Evolutionary conservation across 441 rosid species (phyloP), one percentile per base, ranked within the genome.

Genomic region (Theobroma grandiflorum): DNA sequence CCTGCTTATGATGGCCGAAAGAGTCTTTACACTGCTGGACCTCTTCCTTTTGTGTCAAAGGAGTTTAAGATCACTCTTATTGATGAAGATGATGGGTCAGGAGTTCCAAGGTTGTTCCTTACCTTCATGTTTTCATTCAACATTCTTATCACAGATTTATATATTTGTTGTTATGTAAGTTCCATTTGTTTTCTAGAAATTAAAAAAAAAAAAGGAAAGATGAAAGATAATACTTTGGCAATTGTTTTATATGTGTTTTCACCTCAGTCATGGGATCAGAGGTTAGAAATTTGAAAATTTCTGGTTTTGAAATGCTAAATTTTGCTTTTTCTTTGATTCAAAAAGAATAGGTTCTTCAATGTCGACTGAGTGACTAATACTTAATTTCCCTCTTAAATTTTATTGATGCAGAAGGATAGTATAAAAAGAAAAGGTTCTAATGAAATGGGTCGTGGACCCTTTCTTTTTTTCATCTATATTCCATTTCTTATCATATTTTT

Each of bases 1-100:
- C 99, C 98, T 3, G 99, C 94, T 0, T 96, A 96, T 84, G 98
- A 96, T 88, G 99, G 99, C 2, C 85, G 98, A 9, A 96, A 96
- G 85, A 93, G 97, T 82, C 97, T 96, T 16, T 96, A 94, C 72
- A 94, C 98, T 78, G 99, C 98, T 78, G 98, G 98, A 52, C 91
- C 98, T 3, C 92, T 96, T 69, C 99, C 99, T 1, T 96, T 96
- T 79, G 57, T 76, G 10, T 89, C 92, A 0, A 96, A 90, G 85
- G 99, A 94, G 72, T 96, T 96, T 79, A 87, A 81, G 62, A 93
- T 95, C 78, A 86, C 83, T 9, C 96, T 96, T 40, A 80, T 85
- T 22, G 98, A 94, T 67, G 99, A 94, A 22, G 99, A 94, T 79
- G 99, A 93, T 80, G 99, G 97, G 71, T 78, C 97, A 10, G 98